Evolutionary conservation across 2,329 filamentous ascomycete genomes (phyloP).

Genomic region (Aureobasidium lini): DNA sequence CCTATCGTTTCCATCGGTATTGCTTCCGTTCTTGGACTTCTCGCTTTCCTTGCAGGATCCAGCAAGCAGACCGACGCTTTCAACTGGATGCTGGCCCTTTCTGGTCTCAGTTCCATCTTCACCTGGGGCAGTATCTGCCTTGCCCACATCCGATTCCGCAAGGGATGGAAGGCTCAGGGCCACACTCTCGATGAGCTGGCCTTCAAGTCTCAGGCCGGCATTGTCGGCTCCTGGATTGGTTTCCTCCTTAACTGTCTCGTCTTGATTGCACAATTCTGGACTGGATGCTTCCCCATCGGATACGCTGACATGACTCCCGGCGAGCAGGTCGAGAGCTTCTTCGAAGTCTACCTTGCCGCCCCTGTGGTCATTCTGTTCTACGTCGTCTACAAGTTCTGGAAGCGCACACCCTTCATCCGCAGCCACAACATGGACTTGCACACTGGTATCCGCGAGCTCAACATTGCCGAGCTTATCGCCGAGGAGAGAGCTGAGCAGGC

Average conservation of each 20-base stretch:
- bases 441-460: conserved; percentile 78
- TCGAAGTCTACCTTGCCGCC: conserved; percentile 62
- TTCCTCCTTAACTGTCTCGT: conserved; percentile 68
- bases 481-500: conserved; percentile 71
- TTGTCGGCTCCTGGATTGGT: conserved; percentile 73
- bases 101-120: conserved; percentile 65
- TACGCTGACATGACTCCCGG: conserved; percentile 39
- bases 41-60: conserved; percentile 50
- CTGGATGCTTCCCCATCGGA: conserved; percentile 67
- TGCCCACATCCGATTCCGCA: conserved; percentile 58
- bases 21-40: conserved; percentile 44
- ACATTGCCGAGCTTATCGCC: conserved; percentile 67
- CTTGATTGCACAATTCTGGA: conserved; percentile 71
- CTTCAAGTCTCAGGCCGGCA: conserved; percentile 71
- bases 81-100: conserved; percentile 62
- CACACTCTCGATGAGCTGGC: conserved; percentile 67
- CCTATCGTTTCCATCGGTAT: conserved; percentile 47
- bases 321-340: conserved; percentile 58
- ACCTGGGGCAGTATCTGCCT: conserved; percentile 65
- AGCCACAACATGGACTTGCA: conserved; percentile 74
- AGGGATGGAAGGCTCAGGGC: conserved; percentile 53
- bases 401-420: conserved; percentile 59
- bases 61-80: conserved; percentile 43
- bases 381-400: conserved; percentile 67
- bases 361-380: conserved; percentile 61